phyloP scores from a whole-genome alignment of 345 rosid genomes.

The Aquilaria yunnanensis region DNA sequence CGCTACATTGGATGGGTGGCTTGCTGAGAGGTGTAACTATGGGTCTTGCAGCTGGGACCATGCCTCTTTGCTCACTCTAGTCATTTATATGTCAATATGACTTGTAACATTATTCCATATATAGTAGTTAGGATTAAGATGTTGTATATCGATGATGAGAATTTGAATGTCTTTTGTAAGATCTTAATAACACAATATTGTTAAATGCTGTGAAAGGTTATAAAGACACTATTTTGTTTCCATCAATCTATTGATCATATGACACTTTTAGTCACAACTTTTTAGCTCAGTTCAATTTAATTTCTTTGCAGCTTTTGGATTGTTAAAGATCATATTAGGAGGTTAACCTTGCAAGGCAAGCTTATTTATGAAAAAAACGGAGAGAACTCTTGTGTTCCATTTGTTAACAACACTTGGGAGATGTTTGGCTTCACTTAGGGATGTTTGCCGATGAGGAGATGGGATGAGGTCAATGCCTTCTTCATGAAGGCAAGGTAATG shows the following conservation, averaged over 20 bases:
- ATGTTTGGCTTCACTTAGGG: slow-evolving; percentile 59
- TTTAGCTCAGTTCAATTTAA: neutral
- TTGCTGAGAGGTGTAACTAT: slow-evolving; percentile 95
- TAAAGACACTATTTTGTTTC: slow-evolving; percentile 1
- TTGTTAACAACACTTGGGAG: slow-evolving; percentile 30
- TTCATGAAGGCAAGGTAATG: slow-evolving; percentile 54
- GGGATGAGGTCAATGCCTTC: slow-evolving; percentile 64
- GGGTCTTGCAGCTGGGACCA: slow-evolving; percentile 85
- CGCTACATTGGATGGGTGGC: slow-evolving; percentile 99
- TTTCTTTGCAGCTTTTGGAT: slow-evolving; percentile 48
- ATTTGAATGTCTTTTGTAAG: slow-evolving; percentile 32
- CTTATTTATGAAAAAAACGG: slow-evolving; percentile 36
- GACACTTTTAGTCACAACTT: neutral
- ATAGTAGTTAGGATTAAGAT: neutral
- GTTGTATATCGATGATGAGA: neutral
- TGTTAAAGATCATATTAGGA: slow-evolving; percentile 64
- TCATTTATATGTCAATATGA: slow-evolving; percentile 10
- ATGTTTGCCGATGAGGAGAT: slow-evolving; percentile 56
- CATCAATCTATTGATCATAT: neutral
- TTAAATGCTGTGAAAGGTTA: slow-evolving; percentile 53
- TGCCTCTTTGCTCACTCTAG: slow-evolving; percentile 92
- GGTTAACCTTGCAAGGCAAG: slow-evolving; percentile 70
- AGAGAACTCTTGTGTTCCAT: slow-evolving; percentile 35
- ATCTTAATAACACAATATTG: slow-evolving; percentile 40
- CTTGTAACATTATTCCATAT: neutral